These are phyloP conservation scores for Trametes polyzona DNA, from an alignment of 1,284 basidiomycete species.

Conservation along the genomic window DNA sequence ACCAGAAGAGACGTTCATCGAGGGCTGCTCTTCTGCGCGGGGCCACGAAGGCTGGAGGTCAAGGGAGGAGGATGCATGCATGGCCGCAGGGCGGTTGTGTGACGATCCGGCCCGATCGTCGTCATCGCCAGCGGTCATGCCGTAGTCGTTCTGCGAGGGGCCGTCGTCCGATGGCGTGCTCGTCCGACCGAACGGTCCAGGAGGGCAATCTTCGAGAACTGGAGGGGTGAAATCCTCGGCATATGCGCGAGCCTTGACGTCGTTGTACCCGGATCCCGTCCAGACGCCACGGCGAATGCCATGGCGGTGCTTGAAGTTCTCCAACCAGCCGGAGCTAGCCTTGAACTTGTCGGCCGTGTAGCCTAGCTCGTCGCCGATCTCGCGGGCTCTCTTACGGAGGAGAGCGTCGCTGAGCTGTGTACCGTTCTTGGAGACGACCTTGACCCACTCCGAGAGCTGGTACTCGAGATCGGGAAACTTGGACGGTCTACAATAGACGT, in stretches of 20 bases:
- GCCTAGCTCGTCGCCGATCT: constrained; percentile 61
- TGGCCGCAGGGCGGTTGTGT: neutral
- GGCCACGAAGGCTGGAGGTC: constrained; percentile 8
- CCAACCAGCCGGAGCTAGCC: constrained; percentile 88
- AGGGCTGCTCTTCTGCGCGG: constrained; percentile 1
- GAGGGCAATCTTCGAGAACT: neutral
- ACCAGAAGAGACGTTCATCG: constrained; percentile 2
- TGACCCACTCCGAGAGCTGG: constrained; percentile 46
- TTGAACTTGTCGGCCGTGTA: constrained; percentile 81
- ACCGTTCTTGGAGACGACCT: constrained; percentile 44
- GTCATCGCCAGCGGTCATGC: constrained; percentile 7
- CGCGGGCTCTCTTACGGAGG: constrained; percentile 74
- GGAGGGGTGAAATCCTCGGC: constrained; percentile 14
- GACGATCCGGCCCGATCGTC: neutral
- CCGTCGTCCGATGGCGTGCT: neutral
- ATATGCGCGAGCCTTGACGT: constrained; percentile 13
- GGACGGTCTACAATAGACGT: constrained; percentile 52
- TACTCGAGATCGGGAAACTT: constrained; percentile 80
- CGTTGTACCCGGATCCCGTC: constrained; percentile 39
- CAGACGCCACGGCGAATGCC: constrained; percentile 71
- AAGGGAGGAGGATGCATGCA: constrained; percentile 14
- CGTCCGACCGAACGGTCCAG: neutral
- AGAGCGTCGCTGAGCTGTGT: constrained; percentile 70
- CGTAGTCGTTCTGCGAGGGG: constrained; percentile 5
- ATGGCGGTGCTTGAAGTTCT: constrained; percentile 87